A percentile compares a stretch with the other conserved stretches of the same genome.
Evolutionary conservation across 2,329 filamentous ascomycete genomes (phyloP).

Genomic region (Grosmannia serpens): DNA sequence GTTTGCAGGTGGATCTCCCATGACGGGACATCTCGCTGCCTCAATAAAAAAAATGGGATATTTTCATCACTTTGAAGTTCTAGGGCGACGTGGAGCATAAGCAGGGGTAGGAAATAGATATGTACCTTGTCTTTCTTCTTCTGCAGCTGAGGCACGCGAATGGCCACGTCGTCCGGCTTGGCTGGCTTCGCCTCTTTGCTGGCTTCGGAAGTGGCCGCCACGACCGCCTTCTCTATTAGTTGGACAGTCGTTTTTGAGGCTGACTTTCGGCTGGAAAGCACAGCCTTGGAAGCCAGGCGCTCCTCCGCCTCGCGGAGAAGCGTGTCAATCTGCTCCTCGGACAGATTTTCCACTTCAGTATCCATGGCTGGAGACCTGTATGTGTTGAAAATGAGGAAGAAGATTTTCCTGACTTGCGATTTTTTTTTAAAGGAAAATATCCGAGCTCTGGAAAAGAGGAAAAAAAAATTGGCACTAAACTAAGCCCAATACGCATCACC

Average conservation of each 20-base stretch:
- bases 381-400: neutral
- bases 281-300: conserved; percentile 19
- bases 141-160: conserved; percentile 18
- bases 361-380: conserved; percentile 13
- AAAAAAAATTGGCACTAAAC: neutral
- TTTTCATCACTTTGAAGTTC: conserved; percentile 53
- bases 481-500: neutral
- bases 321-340: conserved; percentile 24
- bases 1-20: conserved; percentile 61
- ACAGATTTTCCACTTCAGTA: conserved; percentile 15
- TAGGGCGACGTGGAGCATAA: neutral
- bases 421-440: neutral
- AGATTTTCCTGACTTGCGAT: neutral
- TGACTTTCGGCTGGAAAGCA: neutral
- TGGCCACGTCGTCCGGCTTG: conserved; percentile 16
- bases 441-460: neutral
- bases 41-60: conserved; percentile 57
- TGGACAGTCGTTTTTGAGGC: neutral
- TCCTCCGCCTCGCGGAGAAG: conserved; percentile 27
- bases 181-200: conserved; percentile 5
- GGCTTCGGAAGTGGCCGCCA: conserved; percentile 6
- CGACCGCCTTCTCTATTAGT: neutral
- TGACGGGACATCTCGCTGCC: conserved; percentile 66
- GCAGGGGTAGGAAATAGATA: neutral
- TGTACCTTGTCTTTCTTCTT: conserved; percentile 22